Conservation (phyloP, 2,329 filamentous ascomycete genomes). For the Fusarium solani-melongenae region DNA sequence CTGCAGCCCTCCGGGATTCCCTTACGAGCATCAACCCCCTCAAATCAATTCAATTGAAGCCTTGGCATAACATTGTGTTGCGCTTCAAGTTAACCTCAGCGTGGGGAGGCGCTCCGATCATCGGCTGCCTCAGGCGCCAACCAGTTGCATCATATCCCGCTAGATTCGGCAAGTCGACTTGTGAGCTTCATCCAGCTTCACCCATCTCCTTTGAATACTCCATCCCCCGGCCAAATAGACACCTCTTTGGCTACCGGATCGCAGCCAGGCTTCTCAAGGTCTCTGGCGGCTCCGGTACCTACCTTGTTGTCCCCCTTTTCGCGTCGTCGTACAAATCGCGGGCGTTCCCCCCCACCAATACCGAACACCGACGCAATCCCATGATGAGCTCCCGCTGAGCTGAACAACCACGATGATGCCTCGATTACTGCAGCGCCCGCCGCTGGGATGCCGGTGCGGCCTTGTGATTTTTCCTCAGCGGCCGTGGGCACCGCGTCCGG, state of each 20-base stretch:
- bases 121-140: conserved; percentile 45
- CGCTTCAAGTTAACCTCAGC: neutral
- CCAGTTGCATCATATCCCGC: conserved; percentile 41
- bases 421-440: conserved; percentile 48
- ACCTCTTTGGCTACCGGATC: conserved; percentile 22
- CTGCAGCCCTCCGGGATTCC: too few relatives aligned
- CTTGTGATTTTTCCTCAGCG: conserved; percentile 42
- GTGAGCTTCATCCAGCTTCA: conserved; percentile 24
- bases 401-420: conserved; percentile 49
- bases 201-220: conserved; percentile 24
- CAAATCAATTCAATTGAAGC: neutral
- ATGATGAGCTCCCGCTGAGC: conserved; percentile 43
- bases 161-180: conserved; percentile 35
- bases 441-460: conserved; percentile 48
- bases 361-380: conserved; percentile 30
- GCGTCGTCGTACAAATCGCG: conserved; percentile 2
- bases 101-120: conserved; percentile 32
- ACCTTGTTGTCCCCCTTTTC: conserved; percentile 30
- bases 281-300: conserved; percentile 32
- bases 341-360: conserved; percentile 36
- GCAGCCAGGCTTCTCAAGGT: conserved; percentile 15
- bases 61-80: neutral
- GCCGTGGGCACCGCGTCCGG: conserved; percentile 43
- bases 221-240: neutral
- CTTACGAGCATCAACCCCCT: neutral